Base-by-base conservation (phyloP, 352 stramenopile species). In the Ochromonadaceae sp. region DNA sequence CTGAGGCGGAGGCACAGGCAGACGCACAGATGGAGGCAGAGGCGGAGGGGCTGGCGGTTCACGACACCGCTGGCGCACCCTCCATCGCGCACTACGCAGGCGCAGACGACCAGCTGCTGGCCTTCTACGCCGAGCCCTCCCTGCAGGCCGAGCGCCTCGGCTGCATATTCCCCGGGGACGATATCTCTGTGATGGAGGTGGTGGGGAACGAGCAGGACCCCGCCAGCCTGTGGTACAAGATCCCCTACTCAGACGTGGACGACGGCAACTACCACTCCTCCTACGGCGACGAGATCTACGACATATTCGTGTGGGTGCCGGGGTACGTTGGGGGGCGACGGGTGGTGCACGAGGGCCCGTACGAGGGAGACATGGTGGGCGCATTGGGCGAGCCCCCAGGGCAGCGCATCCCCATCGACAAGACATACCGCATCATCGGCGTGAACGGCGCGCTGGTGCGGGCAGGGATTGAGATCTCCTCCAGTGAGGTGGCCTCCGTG, bases 301-400 rank as follows among this genome's bases (percentile, higher is more conserved):
- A 60, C 14, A n/a, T 46, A 4, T 60, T 36, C 17, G 52, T 60
- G 4, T 60, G 52, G 52, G 52, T 28, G 34, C 52, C 52, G 22
- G 28, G 17, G 17, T 22, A 28, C 17, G 9, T 49, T 9, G 12
- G 32, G 9, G 52, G 32, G 34, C 15, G 20, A 4, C 15, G 5
- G 1, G 28, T 60, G 30, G 30, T 60, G 2, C 4, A 28, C 20
- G 4, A 3, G 7, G 52, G 52, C 26, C 2, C 9, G 20, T 60
- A 26, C 26, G 32, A 60, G 31, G 32, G 36, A 3, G 52, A 14
- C 2, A n/a, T 12, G 30, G 52, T 47, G 52, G 32, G 3, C 2
- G 14, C 30, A n/a, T 60, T 60, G 20, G 12, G 7, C 22, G 31
- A 60, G 7, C 14, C 36, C 4, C 5, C 9, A n/a, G 15, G 2